phyloP scores from a whole-genome alignment of 2,329 filamentous ascomycete species.

The Teratosphaeria zuluensis region DNA sequence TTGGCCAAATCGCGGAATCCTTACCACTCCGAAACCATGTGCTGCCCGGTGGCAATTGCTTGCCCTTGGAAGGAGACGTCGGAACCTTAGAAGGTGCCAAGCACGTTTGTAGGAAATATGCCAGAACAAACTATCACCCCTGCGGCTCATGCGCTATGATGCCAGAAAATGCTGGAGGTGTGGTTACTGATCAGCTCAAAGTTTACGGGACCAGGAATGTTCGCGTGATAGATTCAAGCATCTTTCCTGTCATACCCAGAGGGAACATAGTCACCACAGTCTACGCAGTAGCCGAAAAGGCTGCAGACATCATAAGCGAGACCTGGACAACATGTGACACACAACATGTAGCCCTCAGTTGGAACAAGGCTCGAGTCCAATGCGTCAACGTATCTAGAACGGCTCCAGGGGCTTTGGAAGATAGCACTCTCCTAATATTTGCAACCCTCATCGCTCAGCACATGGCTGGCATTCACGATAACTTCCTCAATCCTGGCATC shows the following conservation, averaged over 20 bases:
- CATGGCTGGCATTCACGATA: slow-evolving; percentile 37
- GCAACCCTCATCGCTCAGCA: slow-evolving; percentile 49
- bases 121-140: slow-evolving; percentile 28
- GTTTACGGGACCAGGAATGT: slow-evolving; percentile 30
- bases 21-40: slow-evolving; percentile 26
- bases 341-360: neutral
- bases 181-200: slow-evolving; percentile 28
- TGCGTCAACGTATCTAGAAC: neutral
- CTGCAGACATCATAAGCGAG: slow-evolving; percentile 15
- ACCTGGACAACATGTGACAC: neutral
- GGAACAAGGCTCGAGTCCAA: neutral
- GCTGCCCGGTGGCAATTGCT: slow-evolving; percentile 9
- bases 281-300: slow-evolving; percentile 25
- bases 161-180: slow-evolving; percentile 23
- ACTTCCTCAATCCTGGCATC: slow-evolving; percentile 52
- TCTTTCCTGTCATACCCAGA: slow-evolving; percentile 19
- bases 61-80: slow-evolving; percentile 2
- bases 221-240: slow-evolving; percentile 28
- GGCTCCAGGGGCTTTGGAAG: neutral
- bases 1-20: slow-evolving; percentile 33
- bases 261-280: slow-evolving; percentile 22
- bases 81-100: slow-evolving; percentile 14
- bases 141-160: slow-evolving; percentile 31
- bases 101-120: slow-evolving; percentile 5
- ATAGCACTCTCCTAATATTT: slow-evolving; percentile 55